Base-by-base conservation (phyloP, 2,329 filamentous ascomycete species). In the Colletotrichum zoysiae region DNA sequence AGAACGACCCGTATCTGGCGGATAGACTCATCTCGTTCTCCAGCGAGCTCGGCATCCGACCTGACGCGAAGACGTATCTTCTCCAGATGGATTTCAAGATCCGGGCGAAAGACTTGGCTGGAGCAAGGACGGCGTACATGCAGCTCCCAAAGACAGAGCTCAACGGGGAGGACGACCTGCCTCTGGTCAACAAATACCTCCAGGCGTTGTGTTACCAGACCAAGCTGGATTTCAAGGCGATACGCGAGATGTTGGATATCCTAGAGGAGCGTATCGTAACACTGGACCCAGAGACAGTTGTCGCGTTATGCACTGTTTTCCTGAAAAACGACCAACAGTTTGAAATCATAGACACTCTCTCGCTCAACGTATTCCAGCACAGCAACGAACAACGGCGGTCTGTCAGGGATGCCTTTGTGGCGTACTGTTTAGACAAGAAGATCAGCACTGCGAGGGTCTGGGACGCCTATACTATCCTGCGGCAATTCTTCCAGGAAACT, bases 301-400 rank as follows among this genome's bases (percentile, higher is more conserved):
- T 91, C 8, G 87, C 89, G 0, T 85, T 98, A n/a, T 92, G 91
- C 71, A 85, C 91, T 56, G 85, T 92, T 53, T 92, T 97, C 75
- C 86, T 98, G 14, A 87, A 89, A 73, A 90, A 92, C 51, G 92
- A 94, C 76, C 93, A 97, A 78, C 87, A 91, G 55, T 90, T 91
- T 74, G 94, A 97, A 73, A 90, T 94, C 5, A 92, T 94, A 73
- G 94, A 97, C 78, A 87, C 97, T 0, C 87, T 98, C 20, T 94
- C 95, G 33, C 87, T 92, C 5, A 91, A 96, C 75, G 88, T 90
- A 5, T 89, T 90, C 75, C 88, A 91, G 67, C 94, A 90, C 79
- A 92, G 93, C 57, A 86, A 91, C 33, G 84, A 87, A 16, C 92
- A 97, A 78, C 90, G 95, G 71, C 85, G 85, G 9, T 80, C 87